Percentiles rank a stretch among this genome's conserved stretches.
Conservation (phyloP, 352 stramenopile genomes). For the Phytophthora uliginosa region DNA sequence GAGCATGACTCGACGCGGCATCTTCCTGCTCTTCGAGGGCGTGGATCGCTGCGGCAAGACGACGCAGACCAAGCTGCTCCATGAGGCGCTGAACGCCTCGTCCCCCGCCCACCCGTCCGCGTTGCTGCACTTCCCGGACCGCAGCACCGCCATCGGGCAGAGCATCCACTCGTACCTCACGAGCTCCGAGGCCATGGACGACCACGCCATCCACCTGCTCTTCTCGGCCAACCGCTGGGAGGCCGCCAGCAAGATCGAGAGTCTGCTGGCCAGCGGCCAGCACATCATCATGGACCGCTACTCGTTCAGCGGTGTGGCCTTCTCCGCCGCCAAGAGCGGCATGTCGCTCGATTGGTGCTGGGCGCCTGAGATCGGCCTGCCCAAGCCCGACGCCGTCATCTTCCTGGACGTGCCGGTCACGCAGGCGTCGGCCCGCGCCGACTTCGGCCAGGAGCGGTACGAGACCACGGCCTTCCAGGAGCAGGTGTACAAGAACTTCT, state of each 20-base stretch:
- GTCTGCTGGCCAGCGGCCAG: constrained; percentile 79
- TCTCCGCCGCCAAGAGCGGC: constrained; percentile 96
- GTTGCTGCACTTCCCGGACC: constrained; percentile 86
- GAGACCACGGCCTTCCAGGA: constrained; percentile 92
- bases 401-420: constrained; percentile 97
- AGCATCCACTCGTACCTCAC: constrained; percentile 99
- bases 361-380: constrained; percentile 96
- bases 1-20: constrained; percentile 80
- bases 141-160: constrained; percentile 94
- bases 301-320: constrained; percentile 98
- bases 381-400: constrained; percentile 97
- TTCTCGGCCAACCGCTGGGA: constrained; percentile 99
- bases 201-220: constrained; percentile 98
- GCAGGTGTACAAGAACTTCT: constrained; percentile 87
- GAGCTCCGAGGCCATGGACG: constrained; percentile 92
- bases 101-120: constrained; percentile 30
- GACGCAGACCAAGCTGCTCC: constrained; percentile 96
- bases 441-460: constrained; percentile 96
- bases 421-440: constrained; percentile 89
- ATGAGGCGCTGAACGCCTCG: constrained; percentile 63
- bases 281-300: constrained; percentile 98
- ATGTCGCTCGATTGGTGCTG: constrained; percentile 98
- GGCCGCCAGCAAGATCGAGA: constrained; percentile 78
- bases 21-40: constrained; percentile 99
- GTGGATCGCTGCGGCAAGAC: constrained; percentile 99